Base-by-base conservation (phyloP, 2,329 filamentous ascomycete genomes). In the Immersiporthe knoxdaviesiana region DNA sequence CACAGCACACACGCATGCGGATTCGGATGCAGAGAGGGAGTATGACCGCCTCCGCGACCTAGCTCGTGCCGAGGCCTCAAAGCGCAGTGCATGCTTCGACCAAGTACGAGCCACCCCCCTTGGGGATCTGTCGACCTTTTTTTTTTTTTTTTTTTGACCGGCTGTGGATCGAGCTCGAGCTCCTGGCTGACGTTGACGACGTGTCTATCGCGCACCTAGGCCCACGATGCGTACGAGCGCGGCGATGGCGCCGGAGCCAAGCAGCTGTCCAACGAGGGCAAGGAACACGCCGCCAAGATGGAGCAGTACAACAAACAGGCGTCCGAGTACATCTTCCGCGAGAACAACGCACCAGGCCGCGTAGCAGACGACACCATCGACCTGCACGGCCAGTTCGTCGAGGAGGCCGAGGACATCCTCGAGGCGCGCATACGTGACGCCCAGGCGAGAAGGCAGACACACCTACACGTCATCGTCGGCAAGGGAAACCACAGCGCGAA, bases 401-500 rank as follows among this genome's bases (percentile, higher is more conserved):
- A 97, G 78, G 96, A 98, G 83, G 96, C 96, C 6, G 94, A 97
- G 83, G 88, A 93, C 72, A 96, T 97, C 68, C 84, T 98, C 30
- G 92, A 95, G 81, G 85, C 92, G 80, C 87, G 96, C 73, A 97
- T 99, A 76, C 88, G 88, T 73, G 90, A 92, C 74, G 94, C 94
- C 69, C 88, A 89, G 77, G 79, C 86, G 66, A 86, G 88, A 47
- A 92, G 92, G 0, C 91, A 97, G 82, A 88, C 84, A 27, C 93
- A 97, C 81, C 83, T 99, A 68, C 94, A 97, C 81, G 94, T 97
- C 54, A 97, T 99, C 76, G 95, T 98, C 39, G 96, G 96, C 76
- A 97, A 95, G 81, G 96, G 96, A 3, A 96, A 97, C 79, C 96
- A 99, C 82, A 93, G 90, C 64, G 83, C 82, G 12, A 87, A 90